Conservation (phyloP, 2,329 filamentous ascomycete species). For the Diaporthe citriasiana region DNA sequence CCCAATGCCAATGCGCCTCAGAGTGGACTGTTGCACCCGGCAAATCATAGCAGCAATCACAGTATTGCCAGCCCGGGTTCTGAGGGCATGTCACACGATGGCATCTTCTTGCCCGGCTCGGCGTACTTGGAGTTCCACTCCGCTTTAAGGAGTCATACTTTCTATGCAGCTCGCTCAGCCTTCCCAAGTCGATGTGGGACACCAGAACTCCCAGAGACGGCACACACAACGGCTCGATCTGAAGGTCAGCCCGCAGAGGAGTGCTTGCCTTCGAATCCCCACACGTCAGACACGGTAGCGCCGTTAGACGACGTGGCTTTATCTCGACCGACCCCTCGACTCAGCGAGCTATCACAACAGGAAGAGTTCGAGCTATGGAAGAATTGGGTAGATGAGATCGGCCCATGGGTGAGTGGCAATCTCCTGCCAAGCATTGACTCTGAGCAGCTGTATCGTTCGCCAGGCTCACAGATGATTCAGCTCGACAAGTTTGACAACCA, state of each 20-base stretch:
- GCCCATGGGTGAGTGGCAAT: slow-evolving; percentile 47
- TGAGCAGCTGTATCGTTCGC: not conserved
- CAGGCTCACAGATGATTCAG: slow-evolving; percentile 53
- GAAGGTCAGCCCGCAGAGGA: not conserved
- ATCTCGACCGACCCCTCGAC: not conserved
- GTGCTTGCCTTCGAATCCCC: not conserved
- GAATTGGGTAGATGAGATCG: slow-evolving; percentile 67
- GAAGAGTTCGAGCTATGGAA: slow-evolving; percentile 54
- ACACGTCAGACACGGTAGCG: not conserved
- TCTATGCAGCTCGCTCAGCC: slow-evolving; percentile 21
- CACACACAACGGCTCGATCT: not conserved
- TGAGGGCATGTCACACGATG: slow-evolving; percentile 26
- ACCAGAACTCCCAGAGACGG: slow-evolving; percentile 9
- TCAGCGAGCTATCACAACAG: slow-evolving; percentile 24
- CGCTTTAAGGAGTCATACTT: slow-evolving; percentile 19
- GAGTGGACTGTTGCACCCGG: slow-evolving; percentile 5
- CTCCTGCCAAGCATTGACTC: too few species aligned
- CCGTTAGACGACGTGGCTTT: not conserved
- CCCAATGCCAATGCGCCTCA: not conserved
- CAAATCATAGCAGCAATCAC: slow-evolving; percentile 3
- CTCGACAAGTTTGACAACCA: slow-evolving; percentile 71
- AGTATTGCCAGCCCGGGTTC: slow-evolving; percentile 27
- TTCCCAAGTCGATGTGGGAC: slow-evolving; percentile 15
- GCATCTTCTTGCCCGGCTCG: slow-evolving; percentile 24
- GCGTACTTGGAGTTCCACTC: slow-evolving; percentile 25